Conservation (phyloP, 2,329 filamentous ascomycete genomes). For the Dichotomopilus funicola region DNA sequence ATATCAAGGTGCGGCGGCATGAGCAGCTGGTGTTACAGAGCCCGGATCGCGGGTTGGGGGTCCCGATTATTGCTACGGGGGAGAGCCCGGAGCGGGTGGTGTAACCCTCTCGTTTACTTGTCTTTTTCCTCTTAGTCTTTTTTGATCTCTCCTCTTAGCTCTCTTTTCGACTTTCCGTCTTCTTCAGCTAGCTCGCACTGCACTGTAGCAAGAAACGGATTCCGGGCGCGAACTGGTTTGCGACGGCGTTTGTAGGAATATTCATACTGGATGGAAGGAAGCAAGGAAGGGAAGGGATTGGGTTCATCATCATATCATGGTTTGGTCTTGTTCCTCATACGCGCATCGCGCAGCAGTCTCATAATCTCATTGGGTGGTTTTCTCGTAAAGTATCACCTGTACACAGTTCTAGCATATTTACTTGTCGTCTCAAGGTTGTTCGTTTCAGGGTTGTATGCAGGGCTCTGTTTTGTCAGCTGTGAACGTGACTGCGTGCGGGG, state of each 20-base stretch:
- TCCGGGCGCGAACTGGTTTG: not conserved
- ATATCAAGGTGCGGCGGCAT: slow-evolving; percentile 77
- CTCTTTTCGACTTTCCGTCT: too few relatives aligned
- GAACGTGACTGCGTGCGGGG: slow-evolving; percentile 1
- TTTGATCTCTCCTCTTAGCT: too few relatives aligned
- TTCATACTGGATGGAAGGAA: not conserved
- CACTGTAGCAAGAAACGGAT: too few relatives aligned
- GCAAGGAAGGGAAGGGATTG: not conserved
- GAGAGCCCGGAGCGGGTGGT: slow-evolving; percentile 74
- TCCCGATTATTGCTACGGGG: slow-evolving; percentile 80
- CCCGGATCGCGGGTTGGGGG: slow-evolving; percentile 76
- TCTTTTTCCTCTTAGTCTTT: not conserved
- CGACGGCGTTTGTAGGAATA: not conserved
- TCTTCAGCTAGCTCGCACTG: too few relatives aligned
- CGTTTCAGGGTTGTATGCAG: not conserved
- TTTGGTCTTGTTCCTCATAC: not conserved
- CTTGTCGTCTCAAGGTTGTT: not conserved
- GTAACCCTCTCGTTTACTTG: slow-evolving; percentile 34
- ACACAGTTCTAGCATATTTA: not conserved
- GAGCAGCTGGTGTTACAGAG: slow-evolving; percentile 91
- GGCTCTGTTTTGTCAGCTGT: not conserved
- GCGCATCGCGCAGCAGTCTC: not conserved
- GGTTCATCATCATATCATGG: not conserved
- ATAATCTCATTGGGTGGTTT: not conserved
- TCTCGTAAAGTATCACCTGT: not conserved